Base-by-base conservation (phyloP, 2,329 filamentous ascomycete genomes). In the Alternaria triticina region DNA sequence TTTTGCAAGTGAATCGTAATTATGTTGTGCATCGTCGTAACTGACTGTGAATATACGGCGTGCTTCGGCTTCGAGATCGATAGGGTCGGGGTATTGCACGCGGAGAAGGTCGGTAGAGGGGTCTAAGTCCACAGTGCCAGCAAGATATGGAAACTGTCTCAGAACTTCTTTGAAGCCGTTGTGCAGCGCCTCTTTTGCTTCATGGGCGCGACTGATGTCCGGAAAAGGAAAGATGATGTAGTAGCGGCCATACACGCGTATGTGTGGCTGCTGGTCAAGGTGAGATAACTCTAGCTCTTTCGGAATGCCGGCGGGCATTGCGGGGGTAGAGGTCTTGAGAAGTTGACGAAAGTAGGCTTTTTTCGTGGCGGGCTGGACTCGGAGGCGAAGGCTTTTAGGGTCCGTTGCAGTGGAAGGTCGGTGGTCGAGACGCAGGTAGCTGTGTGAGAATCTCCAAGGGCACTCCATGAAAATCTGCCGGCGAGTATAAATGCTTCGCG, bases 151-250 rank as follows among this genome's bases (percentile, higher is more conserved):
- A 28, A 65, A 59, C 15, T 56, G n/a, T 13, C 6, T 33, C 4
- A 74, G 43, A 12, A 69, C 68, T 17, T 54, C 51, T 27, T 63
- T 55, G 10, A 72, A 61, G 5, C 62, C 66, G 4, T 25, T 52
- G 36, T 23, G 40, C 9, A 73, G 67, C 12, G 58, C 62, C 10
- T 54, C 23, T 51, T 67, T 46, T 5, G 70, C 68, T 30, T 46
- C 59, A 25, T 69, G 54, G n/a, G 46, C 33, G n/a, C 58, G 33
- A 6, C 8, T 54, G 5, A 36, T 30, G 40, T 69, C 71, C 4
- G 65, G 61, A 27, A 72, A 70, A 13, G 62, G 52, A 36, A 71
- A 72, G 15, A 71, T 52, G 23, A 68, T 52, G 23, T 70, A 65
- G 12, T 62, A 62, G 28, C 61, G 70, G 8, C 60, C 62, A 40